Evolutionary conservation across 139 green algal species (phyloP).

Genomic region (Chlamydomonas asymmetrica): DNA sequence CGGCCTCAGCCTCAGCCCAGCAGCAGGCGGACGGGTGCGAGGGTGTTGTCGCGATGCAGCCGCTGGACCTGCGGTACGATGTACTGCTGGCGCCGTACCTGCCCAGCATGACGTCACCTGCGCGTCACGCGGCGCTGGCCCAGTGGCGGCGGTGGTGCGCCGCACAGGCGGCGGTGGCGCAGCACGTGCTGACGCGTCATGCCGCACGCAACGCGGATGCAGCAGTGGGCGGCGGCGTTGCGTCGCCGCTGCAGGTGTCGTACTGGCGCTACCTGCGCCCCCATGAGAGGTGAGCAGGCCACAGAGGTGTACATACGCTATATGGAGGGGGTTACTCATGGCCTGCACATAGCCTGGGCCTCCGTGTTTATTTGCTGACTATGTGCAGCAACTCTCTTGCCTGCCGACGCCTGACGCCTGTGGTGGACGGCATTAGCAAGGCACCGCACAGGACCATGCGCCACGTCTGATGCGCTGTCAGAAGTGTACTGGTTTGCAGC

Average conservation of each 20-base stretch:
- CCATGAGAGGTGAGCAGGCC: conserved; percentile 38
- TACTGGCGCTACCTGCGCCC: conserved; percentile 57
- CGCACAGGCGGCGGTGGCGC: not conserved
- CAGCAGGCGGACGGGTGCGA: not conserved
- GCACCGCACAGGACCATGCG: too few relatives aligned
- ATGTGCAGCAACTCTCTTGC: too few relatives aligned
- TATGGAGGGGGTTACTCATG: too few relatives aligned
- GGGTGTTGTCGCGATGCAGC: conserved; percentile 23
- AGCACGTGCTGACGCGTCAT: conserved; percentile 27
- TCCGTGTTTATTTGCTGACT: too few relatives aligned
- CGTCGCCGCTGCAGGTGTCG: conserved; percentile 51
- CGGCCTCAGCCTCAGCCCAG: not conserved
- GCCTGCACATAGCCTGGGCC: too few relatives aligned
- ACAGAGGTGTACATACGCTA: too few relatives aligned
- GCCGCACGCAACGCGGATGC: conserved; percentile 1
- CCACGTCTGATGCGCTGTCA: too few relatives aligned
- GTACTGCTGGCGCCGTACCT: conserved; percentile 14
- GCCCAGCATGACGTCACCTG: not conserved
- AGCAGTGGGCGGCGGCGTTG: conserved; percentile 10
- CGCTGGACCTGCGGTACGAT: conserved; percentile 28
- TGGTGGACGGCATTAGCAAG: too few relatives aligned
- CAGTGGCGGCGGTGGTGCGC: not conserved
- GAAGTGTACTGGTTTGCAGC: too few relatives aligned
- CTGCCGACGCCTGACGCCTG: too few relatives aligned
- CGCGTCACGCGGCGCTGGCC: not conserved